Conservation (phyloP, 208 protist genomes). For the Leptomonas pyrrhocoris region DNA sequence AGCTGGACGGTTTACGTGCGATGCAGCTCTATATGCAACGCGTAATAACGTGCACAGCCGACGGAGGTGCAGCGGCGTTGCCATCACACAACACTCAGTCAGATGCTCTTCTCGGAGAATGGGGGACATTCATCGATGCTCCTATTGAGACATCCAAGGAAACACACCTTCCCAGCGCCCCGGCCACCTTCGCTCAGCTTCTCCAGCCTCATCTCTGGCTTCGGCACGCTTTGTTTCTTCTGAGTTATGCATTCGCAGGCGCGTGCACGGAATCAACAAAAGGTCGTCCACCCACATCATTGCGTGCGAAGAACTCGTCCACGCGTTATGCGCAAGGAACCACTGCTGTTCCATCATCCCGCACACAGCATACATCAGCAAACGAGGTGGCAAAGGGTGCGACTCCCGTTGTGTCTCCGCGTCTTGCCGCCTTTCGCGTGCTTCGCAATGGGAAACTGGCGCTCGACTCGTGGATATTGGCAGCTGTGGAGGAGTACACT, state of each 20-base stretch:
- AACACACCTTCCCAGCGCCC: neutral
- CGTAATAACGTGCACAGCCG: slow-evolving; percentile 3
- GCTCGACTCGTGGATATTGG: slow-evolving; percentile 27
- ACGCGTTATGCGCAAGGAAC: neutral
- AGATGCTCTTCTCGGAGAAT: neutral
- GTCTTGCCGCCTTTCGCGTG: slow-evolving; percentile 23
- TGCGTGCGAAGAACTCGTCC: neutral
- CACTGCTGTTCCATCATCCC: neutral
- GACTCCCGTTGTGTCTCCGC: neutral
- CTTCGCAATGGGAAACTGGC: slow-evolving; percentile 16
- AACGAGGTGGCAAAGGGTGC: neutral
- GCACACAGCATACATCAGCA: neutral
- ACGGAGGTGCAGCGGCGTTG: neutral
- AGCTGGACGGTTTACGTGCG: slow-evolving; percentile 17
- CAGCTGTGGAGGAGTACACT: slow-evolving; percentile 34
- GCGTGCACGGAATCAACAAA: neutral
- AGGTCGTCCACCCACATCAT: no score
- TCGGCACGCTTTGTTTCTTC: slow-evolving; percentile 55
- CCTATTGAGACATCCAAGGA: neutral
- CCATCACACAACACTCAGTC: neutral
- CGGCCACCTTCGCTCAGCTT: neutral
- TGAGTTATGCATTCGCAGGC: slow-evolving; percentile 29
- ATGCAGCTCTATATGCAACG: slow-evolving; percentile 37
- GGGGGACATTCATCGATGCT: neutral
- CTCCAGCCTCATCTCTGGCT: slow-evolving; percentile 33